phyloP scores from a whole-genome alignment of 202 grass and related monocot species.

The Schoenoplectus tabernaemontani region DNA sequence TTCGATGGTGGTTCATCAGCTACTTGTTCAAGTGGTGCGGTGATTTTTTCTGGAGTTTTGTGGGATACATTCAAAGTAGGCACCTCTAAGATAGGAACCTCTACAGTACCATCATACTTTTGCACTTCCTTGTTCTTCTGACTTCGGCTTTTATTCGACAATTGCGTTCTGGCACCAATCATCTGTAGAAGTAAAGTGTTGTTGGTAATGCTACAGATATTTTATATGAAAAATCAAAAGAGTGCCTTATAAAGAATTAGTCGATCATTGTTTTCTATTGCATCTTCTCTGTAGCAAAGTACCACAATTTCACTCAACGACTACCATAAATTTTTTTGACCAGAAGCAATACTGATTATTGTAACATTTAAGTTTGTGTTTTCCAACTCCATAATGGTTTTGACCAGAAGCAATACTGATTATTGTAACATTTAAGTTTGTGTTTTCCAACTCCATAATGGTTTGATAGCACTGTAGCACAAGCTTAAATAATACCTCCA shows the following conservation, averaged over 20 bases:
- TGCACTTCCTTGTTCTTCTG: slow-evolving; percentile 36
- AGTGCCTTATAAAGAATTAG: neutral
- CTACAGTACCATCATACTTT: neutral
- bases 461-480: neutral
- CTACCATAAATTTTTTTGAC: neutral
- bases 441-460: neutral
- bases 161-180: slow-evolving; percentile 49
- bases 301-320: neutral
- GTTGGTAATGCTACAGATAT: slow-evolving; percentile 9
- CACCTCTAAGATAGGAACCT: slow-evolving; percentile 20
- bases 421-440: neutral
- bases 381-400: neutral
- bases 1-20: slow-evolving; percentile 20
- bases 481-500: neutral
- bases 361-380: neutral
- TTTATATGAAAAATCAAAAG: neutral
- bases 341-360: neutral
- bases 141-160: slow-evolving; percentile 36
- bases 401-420: neutral
- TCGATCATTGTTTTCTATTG: neutral
- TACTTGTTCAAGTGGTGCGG: slow-evolving; percentile 21
- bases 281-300: neutral
- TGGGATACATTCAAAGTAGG: slow-evolving; percentile 20
- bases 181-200: slow-evolving; percentile 37
- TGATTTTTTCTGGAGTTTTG: slow-evolving; percentile 22